phyloP scores from a whole-genome alignment of 1,139 yeast genomes.

The Kodamaea ohmeri region DNA sequence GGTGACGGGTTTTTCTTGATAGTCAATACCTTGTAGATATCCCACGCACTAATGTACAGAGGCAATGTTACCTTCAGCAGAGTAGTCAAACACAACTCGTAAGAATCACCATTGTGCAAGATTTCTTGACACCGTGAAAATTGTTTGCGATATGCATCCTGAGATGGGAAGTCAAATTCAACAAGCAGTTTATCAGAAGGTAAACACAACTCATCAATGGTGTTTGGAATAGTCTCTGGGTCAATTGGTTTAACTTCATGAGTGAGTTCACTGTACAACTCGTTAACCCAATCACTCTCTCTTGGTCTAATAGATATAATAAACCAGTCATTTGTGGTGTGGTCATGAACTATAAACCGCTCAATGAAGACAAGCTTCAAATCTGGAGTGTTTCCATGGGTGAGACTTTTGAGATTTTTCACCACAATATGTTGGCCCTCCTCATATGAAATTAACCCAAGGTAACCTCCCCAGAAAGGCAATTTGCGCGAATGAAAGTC shows the following conservation, averaged over 20 bases:
- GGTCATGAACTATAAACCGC: constrained; percentile 58
- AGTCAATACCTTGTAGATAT: constrained; percentile 69
- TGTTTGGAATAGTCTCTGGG: constrained; percentile 21
- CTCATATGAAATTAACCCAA: constrained; percentile 86
- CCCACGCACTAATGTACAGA: constrained; percentile 59
- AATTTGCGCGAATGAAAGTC: constrained; percentile 25
- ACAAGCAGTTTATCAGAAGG: constrained; percentile 23
- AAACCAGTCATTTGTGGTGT: constrained; percentile 46
- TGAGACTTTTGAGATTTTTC: constrained; percentile 33
- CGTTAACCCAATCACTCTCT: constrained; percentile 34
- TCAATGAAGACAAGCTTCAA: constrained; percentile 72
- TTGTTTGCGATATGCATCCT: constrained; percentile 50
- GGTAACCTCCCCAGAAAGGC: constrained; percentile 86
- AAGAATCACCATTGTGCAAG: constrained; percentile 82
- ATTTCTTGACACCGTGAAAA: constrained; percentile 67
- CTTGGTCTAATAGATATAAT: constrained; percentile 48
- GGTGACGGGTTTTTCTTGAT: constrained; percentile 82
- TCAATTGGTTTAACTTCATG: constrained; percentile 14
- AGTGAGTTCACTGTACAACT: constrained; percentile 14
- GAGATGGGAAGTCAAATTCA: constrained; percentile 51
- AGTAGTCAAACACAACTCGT: constrained; percentile 87
- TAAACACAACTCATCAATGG: constrained; percentile 27
- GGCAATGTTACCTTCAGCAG: constrained; percentile 63
- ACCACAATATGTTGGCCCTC: constrained; percentile 56
- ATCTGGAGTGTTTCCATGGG: constrained; percentile 53